Conservation (phyloP, 1,139 yeast genomes). For the Geotrichum carabidarum region DNA sequence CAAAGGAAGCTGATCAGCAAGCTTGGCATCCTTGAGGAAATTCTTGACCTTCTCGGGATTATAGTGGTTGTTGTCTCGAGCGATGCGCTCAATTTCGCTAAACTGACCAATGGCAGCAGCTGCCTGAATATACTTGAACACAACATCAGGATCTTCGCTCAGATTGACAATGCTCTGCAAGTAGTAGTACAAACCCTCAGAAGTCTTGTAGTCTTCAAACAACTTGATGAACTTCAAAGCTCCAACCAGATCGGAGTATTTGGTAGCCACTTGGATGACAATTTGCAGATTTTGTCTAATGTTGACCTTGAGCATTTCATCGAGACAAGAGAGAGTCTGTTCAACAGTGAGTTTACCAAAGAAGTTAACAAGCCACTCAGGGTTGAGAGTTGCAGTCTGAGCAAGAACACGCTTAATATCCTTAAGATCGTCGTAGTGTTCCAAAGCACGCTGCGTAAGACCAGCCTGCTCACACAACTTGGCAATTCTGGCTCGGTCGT, state of each 20-base stretch:
- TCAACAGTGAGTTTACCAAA: slow-evolving; percentile 94
- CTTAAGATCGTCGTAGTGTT: slow-evolving; percentile 87
- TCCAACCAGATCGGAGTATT: slow-evolving; percentile 91
- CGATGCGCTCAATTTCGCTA: slow-evolving; percentile 92
- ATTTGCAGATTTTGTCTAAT: slow-evolving; percentile 86
- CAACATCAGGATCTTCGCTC: slow-evolving; percentile 92
- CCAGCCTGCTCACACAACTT: slow-evolving; percentile 92
- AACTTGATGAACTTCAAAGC: slow-evolving; percentile 76
- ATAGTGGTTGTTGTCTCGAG: slow-evolving; percentile 87
- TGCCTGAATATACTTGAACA: slow-evolving; percentile 89
- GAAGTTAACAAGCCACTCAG: slow-evolving; percentile 88
- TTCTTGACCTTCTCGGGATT: slow-evolving; percentile 97
- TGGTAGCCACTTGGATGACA: slow-evolving; percentile 93
- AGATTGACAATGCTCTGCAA: slow-evolving; percentile 88
- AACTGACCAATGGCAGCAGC: slow-evolving; percentile 87
- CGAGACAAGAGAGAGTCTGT: slow-evolving; percentile 82
- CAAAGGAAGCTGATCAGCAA: slow-evolving; percentile 93
- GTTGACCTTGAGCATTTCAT: slow-evolving; percentile 76
- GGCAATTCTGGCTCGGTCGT: slow-evolving; percentile 90
- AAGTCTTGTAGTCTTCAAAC: slow-evolving; percentile 88
- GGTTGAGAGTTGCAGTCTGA: slow-evolving; percentile 78
- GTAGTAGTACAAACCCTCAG: slow-evolving; percentile 91
- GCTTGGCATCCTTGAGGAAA: slow-evolving; percentile 86
- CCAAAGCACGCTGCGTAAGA: slow-evolving; percentile 87
- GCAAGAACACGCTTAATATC: slow-evolving; percentile 87